Evolutionary conservation across 345 rosid genomes (phyloP), one percentile per base, ranked within the genome.

Genomic region (Jatropha curcas): DNA sequence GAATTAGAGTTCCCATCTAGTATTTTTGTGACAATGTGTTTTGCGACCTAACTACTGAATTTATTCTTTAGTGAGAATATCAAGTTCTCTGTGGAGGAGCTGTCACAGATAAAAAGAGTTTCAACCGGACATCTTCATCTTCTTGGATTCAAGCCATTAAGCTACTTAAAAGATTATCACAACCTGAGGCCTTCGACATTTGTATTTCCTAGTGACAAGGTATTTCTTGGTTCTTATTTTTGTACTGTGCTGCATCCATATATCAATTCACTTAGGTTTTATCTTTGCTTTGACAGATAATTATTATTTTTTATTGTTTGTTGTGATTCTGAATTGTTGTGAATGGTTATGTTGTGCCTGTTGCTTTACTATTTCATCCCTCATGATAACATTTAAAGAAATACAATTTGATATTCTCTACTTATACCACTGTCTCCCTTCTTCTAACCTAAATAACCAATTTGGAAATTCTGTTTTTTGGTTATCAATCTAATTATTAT

Each of bases 151-250:
- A 91, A 95, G 88, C 93, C 98, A 59, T 81, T 95, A 79, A 84
- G 82, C 75, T 95, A 89, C 86, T 88, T 95, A 75, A 92, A 89
- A 84, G 97, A 88, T 65, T 95, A 89, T 80, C 89, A 95, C 92
- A 92, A 95, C 84, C 68, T 92, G 88, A 90, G 86, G 86, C 99
- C 98, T 31, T 88, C 98, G 33, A 91, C 98, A 35, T 95, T 95
- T 88, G 81, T 92, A 74, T 91, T 83, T 82, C 96, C 99, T 27
- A 84, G 84, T 73, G 99, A 95, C 78, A 80, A 95, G 99, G 99
- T 95, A 81, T 34, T 58, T 60, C 60, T 72, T 12, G 22, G 10
- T 57, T 45, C 66, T 58, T 73, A 14, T 76, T 51, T 59, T 62
- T 59, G 2, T 31, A 31, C 62, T 24, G 19, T 70, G 52, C 53